A percentile compares a stretch with the other conserved stretches of the same genome.
Evolutionary conservation across 2,329 filamentous ascomycete species (phyloP).

Genomic region (Remersonia thermophila): DNA sequence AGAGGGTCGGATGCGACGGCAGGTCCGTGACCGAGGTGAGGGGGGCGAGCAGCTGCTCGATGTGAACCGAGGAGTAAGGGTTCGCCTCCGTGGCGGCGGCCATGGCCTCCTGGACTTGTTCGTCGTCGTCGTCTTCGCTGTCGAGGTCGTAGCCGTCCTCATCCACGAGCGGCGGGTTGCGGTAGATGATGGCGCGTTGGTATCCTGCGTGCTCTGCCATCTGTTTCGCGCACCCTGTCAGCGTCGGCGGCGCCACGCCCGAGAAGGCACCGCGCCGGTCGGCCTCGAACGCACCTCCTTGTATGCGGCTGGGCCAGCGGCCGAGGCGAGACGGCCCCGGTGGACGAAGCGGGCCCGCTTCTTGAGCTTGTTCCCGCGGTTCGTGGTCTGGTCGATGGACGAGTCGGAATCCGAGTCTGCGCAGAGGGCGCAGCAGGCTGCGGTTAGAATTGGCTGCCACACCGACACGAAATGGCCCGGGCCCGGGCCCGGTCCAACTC

Average conservation of each 20-base stretch:
- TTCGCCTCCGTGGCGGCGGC: conserved; percentile 56
- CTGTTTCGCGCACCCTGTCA: conserved; percentile 36
- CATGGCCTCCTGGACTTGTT: conserved; percentile 47
- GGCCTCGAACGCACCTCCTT: conserved; percentile 45
- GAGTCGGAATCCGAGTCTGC: conserved; percentile 70
- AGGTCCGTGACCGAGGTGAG: conserved; percentile 64
- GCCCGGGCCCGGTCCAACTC: conserved; percentile 16
- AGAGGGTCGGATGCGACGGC: conserved; percentile 60
- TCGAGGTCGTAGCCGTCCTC: conserved; percentile 69
- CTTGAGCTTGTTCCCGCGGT: conserved; percentile 70
- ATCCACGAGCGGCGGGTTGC: conserved; percentile 61
- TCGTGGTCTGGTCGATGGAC: conserved; percentile 55
- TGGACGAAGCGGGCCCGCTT: conserved; percentile 60
- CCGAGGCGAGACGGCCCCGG: conserved; percentile 55
- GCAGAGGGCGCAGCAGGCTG: background rate
- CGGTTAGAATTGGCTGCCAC: conserved; percentile 15
- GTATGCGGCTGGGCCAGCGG: conserved; percentile 54
- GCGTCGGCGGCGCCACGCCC: conserved; percentile 3
- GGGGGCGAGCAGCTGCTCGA: conserved; percentile 63
- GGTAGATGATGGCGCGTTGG: conserved; percentile 58
- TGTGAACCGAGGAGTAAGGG: conserved; percentile 58
- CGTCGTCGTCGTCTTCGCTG: conserved; percentile 53
- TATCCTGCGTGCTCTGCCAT: conserved; percentile 63
- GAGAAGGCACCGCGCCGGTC: background rate
- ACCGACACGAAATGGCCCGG: too few species aligned